A percentile compares a stretch with the other conserved stretches of the same genome.
These are phyloP conservation scores for Paramarasmius palmivorus DNA, from an alignment of 1,284 basidiomycete species.

Conservation along the genomic window DNA sequence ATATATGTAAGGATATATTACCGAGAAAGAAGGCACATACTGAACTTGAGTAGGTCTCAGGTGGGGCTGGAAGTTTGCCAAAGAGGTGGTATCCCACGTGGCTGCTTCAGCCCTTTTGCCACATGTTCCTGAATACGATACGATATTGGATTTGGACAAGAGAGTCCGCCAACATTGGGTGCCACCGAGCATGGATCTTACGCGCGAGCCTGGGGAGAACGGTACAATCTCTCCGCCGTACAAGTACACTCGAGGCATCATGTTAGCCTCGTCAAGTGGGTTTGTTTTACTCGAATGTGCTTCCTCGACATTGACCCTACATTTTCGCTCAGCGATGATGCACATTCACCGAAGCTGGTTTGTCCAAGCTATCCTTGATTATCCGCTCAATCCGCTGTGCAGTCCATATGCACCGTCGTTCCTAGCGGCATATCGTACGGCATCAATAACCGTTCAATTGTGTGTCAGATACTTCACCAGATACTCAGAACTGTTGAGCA, in stretches of 20 bases:
- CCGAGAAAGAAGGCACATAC: background rate
- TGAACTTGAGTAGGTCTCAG: background rate
- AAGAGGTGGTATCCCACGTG: slow-evolving; percentile 13
- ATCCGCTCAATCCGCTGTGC: slow-evolving; percentile 35
- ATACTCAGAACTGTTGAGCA: background rate
- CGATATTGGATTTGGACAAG: slow-evolving; percentile 16
- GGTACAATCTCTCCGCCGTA: slow-evolving; percentile 5
- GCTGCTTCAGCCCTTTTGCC: slow-evolving; percentile 8
- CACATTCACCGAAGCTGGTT: slow-evolving; percentile 52
- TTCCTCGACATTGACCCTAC: slow-evolving; percentile 41
- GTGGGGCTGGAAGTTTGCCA: slow-evolving; percentile 6
- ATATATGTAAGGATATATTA: slow-evolving; percentile 20
- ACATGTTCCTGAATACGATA: slow-evolving; percentile 12
- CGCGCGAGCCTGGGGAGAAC: background rate
- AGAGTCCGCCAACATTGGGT: slow-evolving; percentile 14
- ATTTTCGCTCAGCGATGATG: slow-evolving; percentile 38
- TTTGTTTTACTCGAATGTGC: background rate
- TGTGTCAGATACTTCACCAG: slow-evolving; percentile 6
- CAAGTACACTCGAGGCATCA: background rate
- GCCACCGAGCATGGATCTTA: slow-evolving; percentile 1
- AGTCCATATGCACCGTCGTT: slow-evolving; percentile 47
- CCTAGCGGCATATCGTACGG: slow-evolving; percentile 43
- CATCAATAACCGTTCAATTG: slow-evolving; percentile 37
- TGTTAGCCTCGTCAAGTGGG: background rate
- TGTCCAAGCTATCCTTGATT: slow-evolving; percentile 44